Evolutionary conservation across 306 rosid genomes (phyloP).

Genomic region (Lupinus albus): DNA sequence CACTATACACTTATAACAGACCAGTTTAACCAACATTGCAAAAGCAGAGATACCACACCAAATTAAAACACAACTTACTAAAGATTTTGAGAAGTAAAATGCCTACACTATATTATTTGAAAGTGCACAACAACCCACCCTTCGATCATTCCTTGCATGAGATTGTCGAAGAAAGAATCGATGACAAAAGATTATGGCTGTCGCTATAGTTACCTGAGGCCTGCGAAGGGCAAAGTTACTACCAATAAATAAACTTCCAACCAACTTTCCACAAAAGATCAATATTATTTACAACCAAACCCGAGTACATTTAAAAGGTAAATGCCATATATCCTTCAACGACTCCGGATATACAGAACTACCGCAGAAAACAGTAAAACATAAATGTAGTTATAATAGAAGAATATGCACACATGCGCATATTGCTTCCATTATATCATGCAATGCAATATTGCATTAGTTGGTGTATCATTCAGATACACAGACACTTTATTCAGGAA

Average conservation of each 20-base stretch:
- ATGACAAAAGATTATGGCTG: conserved; percentile 60
- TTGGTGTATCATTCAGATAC: conserved; percentile 11
- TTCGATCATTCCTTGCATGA: conserved; percentile 54
- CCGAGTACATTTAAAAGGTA: conserved; percentile 25
- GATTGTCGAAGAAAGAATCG: conserved; percentile 61
- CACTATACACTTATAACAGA: conserved; percentile 3
- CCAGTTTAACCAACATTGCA: conserved; percentile 4
- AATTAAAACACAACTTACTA: conserved; percentile 13
- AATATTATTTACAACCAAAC: conserved; percentile 25
- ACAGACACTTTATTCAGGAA: conserved; percentile 5
- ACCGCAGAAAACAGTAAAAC: conserved; percentile 15
- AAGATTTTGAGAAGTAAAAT: conserved; percentile 39
- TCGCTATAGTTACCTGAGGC: conserved; percentile 63
- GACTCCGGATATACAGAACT: conserved; percentile 6
- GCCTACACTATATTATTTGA: conserved; percentile 44
- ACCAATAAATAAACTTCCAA: conserved; percentile 36
- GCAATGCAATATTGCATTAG: conserved; percentile 24
- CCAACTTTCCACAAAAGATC: conserved; percentile 25
- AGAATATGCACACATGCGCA: background rate
- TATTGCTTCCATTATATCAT: conserved; percentile 22
- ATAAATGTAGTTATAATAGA: conserved; percentile 13
- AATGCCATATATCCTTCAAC: conserved; percentile 23
- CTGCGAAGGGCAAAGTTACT: conserved; percentile 47
- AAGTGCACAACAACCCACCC: conserved; percentile 51
- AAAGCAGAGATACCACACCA: conserved; percentile 24